A percentile compares a stretch with the other conserved stretches of the same genome.
phyloP scores from a whole-genome alignment of 2,329 filamentous ascomycete genomes.

The Seiridium cupressi region DNA sequence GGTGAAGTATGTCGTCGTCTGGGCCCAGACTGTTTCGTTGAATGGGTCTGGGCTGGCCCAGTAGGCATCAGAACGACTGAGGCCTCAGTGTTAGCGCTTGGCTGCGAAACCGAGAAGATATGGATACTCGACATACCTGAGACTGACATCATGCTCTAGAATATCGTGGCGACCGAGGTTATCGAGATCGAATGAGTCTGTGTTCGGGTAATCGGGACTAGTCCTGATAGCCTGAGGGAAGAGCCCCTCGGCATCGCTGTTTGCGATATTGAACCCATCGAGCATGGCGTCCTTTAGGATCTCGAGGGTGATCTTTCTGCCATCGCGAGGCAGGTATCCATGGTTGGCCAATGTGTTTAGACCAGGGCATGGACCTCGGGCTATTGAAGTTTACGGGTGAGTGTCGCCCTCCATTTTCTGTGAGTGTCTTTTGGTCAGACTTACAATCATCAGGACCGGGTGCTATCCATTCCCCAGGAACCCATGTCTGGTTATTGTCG shows the following conservation, averaged over 20 bases:
- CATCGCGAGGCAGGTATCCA: slow-evolving; percentile 23
- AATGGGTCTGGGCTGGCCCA: slow-evolving; percentile 15
- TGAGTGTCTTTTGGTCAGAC: background rate
- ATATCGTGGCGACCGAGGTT: slow-evolving; percentile 17
- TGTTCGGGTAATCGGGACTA: slow-evolving; percentile 14
- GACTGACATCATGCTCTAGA: slow-evolving; percentile 20
- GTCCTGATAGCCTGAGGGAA: slow-evolving; percentile 12
- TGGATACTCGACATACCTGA: slow-evolving; percentile 11
- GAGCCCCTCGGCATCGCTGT: slow-evolving; percentile 1
- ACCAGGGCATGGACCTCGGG: slow-evolving; percentile 24
- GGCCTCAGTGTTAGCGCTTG: background rate
- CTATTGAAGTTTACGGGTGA: background rate
- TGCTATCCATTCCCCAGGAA: background rate
- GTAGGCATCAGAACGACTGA: slow-evolving; percentile 14
- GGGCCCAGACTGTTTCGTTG: slow-evolving; percentile 16
- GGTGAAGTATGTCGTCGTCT: slow-evolving; percentile 17
- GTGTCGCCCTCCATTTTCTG: background rate
- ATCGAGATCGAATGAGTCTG: slow-evolving; percentile 14
- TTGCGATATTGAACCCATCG: slow-evolving; percentile 13
- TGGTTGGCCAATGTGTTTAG: slow-evolving; percentile 28
- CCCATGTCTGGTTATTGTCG: background rate
- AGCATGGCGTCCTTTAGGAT: slow-evolving; percentile 12
- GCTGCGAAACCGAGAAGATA: no score
- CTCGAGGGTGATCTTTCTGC: slow-evolving; percentile 14
- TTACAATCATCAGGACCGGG: background rate